These are phyloP conservation scores for Stylosanthes scabra DNA, from an alignment of 331 rosid species.

Conservation along the genomic window DNA sequence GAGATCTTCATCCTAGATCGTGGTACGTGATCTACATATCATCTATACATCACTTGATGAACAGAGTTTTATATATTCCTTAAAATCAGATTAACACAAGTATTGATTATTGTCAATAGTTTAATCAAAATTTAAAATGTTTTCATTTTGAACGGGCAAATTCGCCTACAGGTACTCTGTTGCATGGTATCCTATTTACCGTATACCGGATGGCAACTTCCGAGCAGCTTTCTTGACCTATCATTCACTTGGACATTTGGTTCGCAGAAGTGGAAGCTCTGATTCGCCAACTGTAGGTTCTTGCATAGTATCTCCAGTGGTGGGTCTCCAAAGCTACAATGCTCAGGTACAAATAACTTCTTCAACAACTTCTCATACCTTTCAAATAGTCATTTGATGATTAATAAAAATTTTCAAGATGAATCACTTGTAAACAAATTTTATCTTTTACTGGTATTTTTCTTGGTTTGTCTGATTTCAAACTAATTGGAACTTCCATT, in stretches of 20 bases:
- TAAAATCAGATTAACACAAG: conserved; percentile 2
- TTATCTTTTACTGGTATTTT: neutral
- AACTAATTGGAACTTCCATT: neutral
- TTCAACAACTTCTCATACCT: conserved; percentile 14
- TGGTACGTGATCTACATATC: conserved; percentile 60
- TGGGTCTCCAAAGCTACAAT: conserved; percentile 90
- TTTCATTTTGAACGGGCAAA: conserved; percentile 33
- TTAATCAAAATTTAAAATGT: conserved; percentile 31
- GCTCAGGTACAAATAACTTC: conserved; percentile 62
- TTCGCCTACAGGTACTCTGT: conserved; percentile 82
- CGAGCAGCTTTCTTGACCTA: conserved; percentile 92
- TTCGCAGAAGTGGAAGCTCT: conserved; percentile 47
- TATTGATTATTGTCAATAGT: conserved; percentile 19
- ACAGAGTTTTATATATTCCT: conserved; percentile 7
- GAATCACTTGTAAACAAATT: conserved; percentile 13
- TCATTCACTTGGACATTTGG: conserved; percentile 85
- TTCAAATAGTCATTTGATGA: neutral
- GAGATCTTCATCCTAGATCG: conserved; percentile 80
- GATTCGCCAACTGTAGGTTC: conserved; percentile 43
- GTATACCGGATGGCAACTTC: conserved; percentile 78
- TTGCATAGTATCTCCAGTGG: conserved; percentile 71
- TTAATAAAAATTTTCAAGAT: neutral
- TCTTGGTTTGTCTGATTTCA: conserved; percentile 18
- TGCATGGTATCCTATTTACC: conserved; percentile 96
- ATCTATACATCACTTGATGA: conserved; percentile 5